Evolutionary conservation across 2,329 filamentous ascomycete genomes (phyloP), one percentile per base, ranked within the genome.

Genomic region (Blastomyces parvus): DNA sequence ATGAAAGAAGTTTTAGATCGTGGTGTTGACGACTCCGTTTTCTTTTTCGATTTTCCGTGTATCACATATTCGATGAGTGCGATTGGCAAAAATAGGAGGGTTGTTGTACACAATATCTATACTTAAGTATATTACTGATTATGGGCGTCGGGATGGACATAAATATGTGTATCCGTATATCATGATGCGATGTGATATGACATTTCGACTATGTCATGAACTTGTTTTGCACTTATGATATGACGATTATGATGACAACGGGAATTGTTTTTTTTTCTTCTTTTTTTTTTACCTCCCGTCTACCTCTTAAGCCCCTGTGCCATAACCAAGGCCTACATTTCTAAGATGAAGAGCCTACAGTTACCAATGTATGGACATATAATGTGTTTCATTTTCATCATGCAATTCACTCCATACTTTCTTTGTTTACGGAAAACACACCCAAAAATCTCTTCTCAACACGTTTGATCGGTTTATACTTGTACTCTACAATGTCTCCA

Each of bases 171-270:
- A 5, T 19, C 40, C 11, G 14, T 56, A 22, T 56, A 56, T 56
- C 53, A 38, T 56, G 53, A 56, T 56, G 33, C 38, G 53, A 36
- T 38, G 53, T 56, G 17, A 30, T 56, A 56, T 38, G 53, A 38
- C 33, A 56, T 36, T 38, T 14, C 5, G 8, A 13, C 19, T 19
- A 38, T 55, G 30, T 30, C 53, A 56, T 56, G 53, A 36, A 36
- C 30, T 17, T 56, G 53, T 36, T 48, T 46, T 56, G 19, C 17
- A 38, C 36, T 38, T 38, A 38, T 56, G 33, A 38, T 38, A 56
- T 56, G 53, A n/a, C 25, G 27, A 17, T 53, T 14, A 53, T n/a
- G 19, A 48, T 48, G 44, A 48, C 30, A 11, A 53, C 1, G 50
- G 30, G 19, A 6, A 6, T 22, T 38, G 7, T 17, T 38, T 36